phyloP scores from a whole-genome alignment of 2,329 filamentous ascomycete genomes.

The Colletotrichum sublineola region DNA sequence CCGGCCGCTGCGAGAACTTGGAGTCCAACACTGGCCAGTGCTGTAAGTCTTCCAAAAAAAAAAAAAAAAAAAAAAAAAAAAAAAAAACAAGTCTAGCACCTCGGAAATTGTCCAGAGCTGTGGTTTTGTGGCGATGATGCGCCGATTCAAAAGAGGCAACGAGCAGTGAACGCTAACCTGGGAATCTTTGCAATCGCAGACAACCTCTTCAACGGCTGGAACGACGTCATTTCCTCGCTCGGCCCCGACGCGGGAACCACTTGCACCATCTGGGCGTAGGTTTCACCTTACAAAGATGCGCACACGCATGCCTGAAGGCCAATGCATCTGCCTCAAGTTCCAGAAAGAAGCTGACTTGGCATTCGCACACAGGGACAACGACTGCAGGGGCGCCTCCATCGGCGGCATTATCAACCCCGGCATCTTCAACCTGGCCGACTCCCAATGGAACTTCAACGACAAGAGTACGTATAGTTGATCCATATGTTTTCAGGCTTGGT shows the following conservation, averaged over 20 bases:
- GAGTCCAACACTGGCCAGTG: background rate
- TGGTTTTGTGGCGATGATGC: background rate
- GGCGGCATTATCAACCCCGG: slow-evolving; percentile 13
- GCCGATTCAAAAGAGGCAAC: background rate
- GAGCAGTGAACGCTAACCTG: background rate
- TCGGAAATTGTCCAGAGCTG: background rate
- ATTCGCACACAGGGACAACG: background rate
- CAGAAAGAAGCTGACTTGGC: background rate
- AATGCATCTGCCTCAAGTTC: background rate
- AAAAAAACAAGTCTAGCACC: background rate
- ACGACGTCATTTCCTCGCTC: slow-evolving; percentile 7
- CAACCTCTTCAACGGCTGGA: background rate
- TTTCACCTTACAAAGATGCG: background rate
- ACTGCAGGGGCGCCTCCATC: slow-evolving; percentile 1
- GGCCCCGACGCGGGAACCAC: slow-evolving; percentile 1
- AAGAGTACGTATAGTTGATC: background rate
- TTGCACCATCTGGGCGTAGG: slow-evolving; percentile 14
- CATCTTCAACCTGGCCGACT: slow-evolving; percentile 5
- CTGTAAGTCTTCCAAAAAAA: background rate
- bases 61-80: no score
- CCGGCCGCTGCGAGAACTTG: slow-evolving; percentile 5
- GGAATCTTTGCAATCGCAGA: background rate
- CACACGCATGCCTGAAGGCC: background rate
- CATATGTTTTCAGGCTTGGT: background rate
- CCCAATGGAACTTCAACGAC: slow-evolving; percentile 16